Evolutionary conservation across 1,139 yeast species (phyloP), one percentile per base, ranked within the genome.

Genomic region (Meyerozyma athensensis): DNA sequence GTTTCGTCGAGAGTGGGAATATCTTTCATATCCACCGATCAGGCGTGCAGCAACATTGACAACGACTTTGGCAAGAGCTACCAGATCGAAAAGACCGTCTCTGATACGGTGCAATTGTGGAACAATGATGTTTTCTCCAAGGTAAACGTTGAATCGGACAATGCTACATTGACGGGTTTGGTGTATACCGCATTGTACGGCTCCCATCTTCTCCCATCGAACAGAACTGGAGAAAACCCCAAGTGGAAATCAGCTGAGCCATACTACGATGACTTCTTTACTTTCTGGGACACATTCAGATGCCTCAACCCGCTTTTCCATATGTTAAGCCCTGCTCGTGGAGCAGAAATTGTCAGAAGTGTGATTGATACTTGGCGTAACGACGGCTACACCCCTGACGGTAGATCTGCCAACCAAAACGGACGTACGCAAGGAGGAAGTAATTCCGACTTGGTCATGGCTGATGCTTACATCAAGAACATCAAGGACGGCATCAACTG

Each of bases 391-490:
- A 58, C 65, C 39, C 71, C 71, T 1, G 71, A 65, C 44, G 69
- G 64, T 5, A 48, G 71, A 30, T 53, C 63, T 36, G 66, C 67
- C 10, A 61, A 62, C 40, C 65, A 65, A 41, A 61, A 63, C 36
- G 70, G 70, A 8, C 48, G 62, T 26, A 63, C 68, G 4, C 70
- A 65, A 43, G 72, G 71, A 20, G 71, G 71, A 0, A 54, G 65
- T 30, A 62, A 65, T 40, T 62, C 68, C 1, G 72, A 65, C 42
- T 61, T 63, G 19, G 55, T 64, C n/a, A 49, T 65, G 39, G 68
- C 68, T 6, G 72, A 65, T 46, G 70, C 68, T 1, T 62, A 47
- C 36, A 49, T 58, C 13, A 65, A 65, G 43, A 48, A 53, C 5
- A 48, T 65, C 10, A 44, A 44, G 5, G 42, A 44, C 5, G 39